Base-by-base conservation (phyloP, 106 monocot genomes). In the Iris macrosiphon region DNA sequence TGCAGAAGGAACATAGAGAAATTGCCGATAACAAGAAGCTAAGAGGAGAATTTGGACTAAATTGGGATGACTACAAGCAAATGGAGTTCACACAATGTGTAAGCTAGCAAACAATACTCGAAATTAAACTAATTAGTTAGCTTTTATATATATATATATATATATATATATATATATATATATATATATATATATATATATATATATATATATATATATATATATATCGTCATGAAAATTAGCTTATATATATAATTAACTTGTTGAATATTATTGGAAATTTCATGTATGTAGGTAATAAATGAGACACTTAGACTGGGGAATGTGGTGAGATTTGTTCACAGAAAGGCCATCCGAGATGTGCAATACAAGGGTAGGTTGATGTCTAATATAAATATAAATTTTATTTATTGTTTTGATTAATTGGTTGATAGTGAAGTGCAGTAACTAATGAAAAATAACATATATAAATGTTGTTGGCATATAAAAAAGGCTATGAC, bases 21-120 rank as follows among this genome's bases (percentile, higher is more conserved):
- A 80, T 83, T 31, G 63, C 46, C 4, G 52, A 28, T 44, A 65
- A 52, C 21, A 83, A 72, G 62, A 60, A 67, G 58, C 23, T 58
- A 37, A 71, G 52, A 49, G 81, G 75, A 33, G 78, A 78, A n/a
- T 10, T 12, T 28, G 61, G 59, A 28, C 64, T 92, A 25, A 70
- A 53, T 39, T 92, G 91, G 91, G 91, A 92, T 37, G 91, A 92
- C 45, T 92, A 92, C 79, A 86, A 73, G 64, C 55, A 76, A 58
- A 92, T 92, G 91, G 91, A 82, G 56, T 92, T 92, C 51, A 92
- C 66, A 16, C 91, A 86, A 47, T 82, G 85, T 64, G 91, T 92
- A 86, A 69, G 79, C 4, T 17, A 15, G 40, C 32, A 9, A 6
- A 0, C 4, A 16, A 17, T 14, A 44, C 17, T 44, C 6, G 28